A percentile compares a stretch with the other conserved stretches of the same genome.
Conservation (phyloP, 2,329 filamentous ascomycete genomes). For the Didymellaceae sp. region DNA sequence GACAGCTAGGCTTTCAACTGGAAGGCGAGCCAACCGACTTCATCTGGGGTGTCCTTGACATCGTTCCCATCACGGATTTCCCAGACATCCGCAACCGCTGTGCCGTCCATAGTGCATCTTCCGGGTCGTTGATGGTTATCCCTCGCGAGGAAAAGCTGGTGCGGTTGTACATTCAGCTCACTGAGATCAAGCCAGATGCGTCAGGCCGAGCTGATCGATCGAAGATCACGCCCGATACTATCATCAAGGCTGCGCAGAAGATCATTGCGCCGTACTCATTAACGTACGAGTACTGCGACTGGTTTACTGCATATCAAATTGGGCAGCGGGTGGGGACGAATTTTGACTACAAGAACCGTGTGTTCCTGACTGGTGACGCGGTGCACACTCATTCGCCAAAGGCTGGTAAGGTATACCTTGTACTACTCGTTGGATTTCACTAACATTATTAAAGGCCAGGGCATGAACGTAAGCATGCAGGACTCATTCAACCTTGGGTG, state of each 20-base stretch:
- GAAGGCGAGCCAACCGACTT: slow-evolving; percentile 63
- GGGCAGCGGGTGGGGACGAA: slow-evolving; percentile 67
- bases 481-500: slow-evolving; percentile 67
- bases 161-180: slow-evolving; percentile 70
- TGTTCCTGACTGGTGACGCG: slow-evolving; percentile 75
- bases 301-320: slow-evolving; percentile 73
- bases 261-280: slow-evolving; percentile 73
- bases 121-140: slow-evolving; percentile 69
- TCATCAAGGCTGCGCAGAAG: slow-evolving; percentile 67
- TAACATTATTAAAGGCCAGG: slow-evolving; percentile 35
- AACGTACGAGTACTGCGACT: slow-evolving; percentile 68
- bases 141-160: slow-evolving; percentile 69
- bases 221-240: slow-evolving; percentile 67
- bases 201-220: slow-evolving; percentile 61
- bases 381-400: slow-evolving; percentile 66
- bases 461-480: slow-evolving; percentile 75
- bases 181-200: slow-evolving; percentile 52
- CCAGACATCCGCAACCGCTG: slow-evolving; percentile 66
- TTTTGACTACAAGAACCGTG: slow-evolving; percentile 62
- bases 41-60: slow-evolving; percentile 62
- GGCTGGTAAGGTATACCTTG: slow-evolving; percentile 68
- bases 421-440: too few species aligned
- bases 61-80: slow-evolving; percentile 63
- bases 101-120: slow-evolving; percentile 62
- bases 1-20: slow-evolving; percentile 63